Conservation (phyloP, 179 eudicot genomes). For the Actinidia arguta region DNA sequence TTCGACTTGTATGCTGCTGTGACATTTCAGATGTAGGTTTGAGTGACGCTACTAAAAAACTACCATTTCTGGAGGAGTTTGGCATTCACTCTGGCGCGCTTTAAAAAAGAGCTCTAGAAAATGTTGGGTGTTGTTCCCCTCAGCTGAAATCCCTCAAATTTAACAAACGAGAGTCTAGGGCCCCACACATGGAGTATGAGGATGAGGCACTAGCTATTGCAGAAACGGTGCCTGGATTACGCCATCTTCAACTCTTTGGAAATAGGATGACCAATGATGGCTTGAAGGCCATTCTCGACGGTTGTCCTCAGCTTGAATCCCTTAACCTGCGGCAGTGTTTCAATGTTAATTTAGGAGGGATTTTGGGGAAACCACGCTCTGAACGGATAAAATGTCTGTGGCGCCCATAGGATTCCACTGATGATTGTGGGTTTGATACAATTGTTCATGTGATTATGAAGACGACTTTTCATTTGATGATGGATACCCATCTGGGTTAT, state of each 20-base stretch:
- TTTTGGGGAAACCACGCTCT: constrained; percentile 46
- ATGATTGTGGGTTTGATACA: constrained; percentile 56
- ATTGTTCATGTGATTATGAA: constrained; percentile 36
- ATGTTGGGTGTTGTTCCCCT: constrained; percentile 54
- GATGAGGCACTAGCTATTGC: constrained; percentile 66
- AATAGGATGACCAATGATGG: constrained; percentile 66
- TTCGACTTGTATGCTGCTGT: constrained; percentile 50
- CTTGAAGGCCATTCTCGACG: constrained; percentile 61
- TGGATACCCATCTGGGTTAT: constrained; percentile 44
- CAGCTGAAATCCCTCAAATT: constrained; percentile 55
- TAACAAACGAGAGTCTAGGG: constrained; percentile 35
- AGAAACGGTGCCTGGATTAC: constrained; percentile 59
- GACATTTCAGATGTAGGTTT: constrained; percentile 40
- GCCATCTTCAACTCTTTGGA: constrained; percentile 68
- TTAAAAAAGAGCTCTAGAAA: constrained; percentile 28
- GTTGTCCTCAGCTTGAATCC: constrained; percentile 65
- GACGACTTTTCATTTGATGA: constrained; percentile 48
- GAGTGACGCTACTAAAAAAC: constrained; percentile 41
- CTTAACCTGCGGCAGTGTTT: constrained; percentile 80
- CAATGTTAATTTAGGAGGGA: constrained; percentile 42
- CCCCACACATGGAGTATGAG: constrained; percentile 43
- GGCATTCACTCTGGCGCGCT: constrained; percentile 40
- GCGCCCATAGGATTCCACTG: constrained; percentile 57
- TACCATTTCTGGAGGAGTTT: constrained; percentile 64
- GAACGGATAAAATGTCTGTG: constrained; percentile 51